phyloP scores from a whole-genome alignment of 306 rosid genomes.

The Dalbergia oliveri region DNA sequence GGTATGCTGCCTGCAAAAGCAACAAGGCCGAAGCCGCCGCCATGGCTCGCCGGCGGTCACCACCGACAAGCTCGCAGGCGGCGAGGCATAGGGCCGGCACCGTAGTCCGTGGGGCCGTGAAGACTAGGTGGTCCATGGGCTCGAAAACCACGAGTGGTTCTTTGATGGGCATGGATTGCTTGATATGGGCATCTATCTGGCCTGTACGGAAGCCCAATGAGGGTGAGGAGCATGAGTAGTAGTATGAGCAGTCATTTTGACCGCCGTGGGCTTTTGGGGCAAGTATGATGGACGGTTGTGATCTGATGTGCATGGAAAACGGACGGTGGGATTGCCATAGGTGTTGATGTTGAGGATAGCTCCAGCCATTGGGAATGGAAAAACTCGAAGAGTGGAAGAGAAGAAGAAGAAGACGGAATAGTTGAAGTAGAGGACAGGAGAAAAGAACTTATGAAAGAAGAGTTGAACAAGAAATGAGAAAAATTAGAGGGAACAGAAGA shows the following conservation, averaged over 20 bases:
- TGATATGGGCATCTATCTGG: conserved; percentile 66
- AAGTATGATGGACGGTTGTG: conserved; percentile 18
- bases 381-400: neutral
- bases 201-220: conserved; percentile 58
- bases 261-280: conserved; percentile 20
- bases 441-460: neutral
- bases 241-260: conserved; percentile 33
- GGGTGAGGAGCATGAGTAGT: neutral
- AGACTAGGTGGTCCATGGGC: conserved; percentile 67
- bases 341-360: conserved; percentile 20
- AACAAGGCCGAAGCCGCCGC: conserved; percentile 74
- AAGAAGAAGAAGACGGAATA: neutral
- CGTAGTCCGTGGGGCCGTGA: conserved; percentile 58
- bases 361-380: conserved; percentile 42
- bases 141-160: conserved; percentile 65
- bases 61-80: conserved; percentile 77
- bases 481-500: too few species aligned
- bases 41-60: conserved; percentile 57
- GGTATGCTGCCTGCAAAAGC: conserved; percentile 48
- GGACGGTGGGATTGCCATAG: conserved; percentile 30
- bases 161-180: conserved; percentile 55
- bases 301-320: conserved; percentile 23
- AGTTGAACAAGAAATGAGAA: neutral
- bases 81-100: conserved; percentile 73
- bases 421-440: neutral